Percentiles rank a stretch among this genome's conserved stretches.
These are phyloP conservation scores for Rubus idaeus DNA, from an alignment of 306 rosid genomes.

Conservation along the genomic window DNA sequence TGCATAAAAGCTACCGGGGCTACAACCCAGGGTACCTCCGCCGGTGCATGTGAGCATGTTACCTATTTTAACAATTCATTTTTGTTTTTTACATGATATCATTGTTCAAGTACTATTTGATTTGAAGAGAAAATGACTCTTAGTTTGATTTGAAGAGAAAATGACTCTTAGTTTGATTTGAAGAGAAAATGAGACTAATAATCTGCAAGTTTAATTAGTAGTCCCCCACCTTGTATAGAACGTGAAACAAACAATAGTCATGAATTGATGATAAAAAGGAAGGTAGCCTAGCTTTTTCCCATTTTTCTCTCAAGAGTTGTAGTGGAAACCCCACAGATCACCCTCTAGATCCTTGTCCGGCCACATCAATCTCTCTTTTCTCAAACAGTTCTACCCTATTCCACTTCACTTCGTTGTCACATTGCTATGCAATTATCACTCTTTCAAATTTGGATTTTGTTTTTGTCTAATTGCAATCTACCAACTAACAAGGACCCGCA, in stretches of 20 bases:
- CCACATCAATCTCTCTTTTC: not conserved
- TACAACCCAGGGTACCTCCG: too few relatives aligned
- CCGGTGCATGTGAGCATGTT: too few relatives aligned
- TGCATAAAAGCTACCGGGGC: too few relatives aligned
- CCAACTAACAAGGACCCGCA: not conserved
- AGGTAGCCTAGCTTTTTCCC: not conserved
- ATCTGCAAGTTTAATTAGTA: not conserved
- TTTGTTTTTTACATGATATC: not conserved
- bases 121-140: not conserved
- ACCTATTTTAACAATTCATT: not conserved
- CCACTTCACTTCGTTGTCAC: not conserved
- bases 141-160: not conserved
- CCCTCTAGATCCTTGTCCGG: not conserved
- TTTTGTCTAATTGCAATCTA: not conserved
- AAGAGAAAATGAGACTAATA: not conserved
- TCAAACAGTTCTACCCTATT: not conserved
- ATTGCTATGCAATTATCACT: not conserved
- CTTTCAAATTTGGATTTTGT: not conserved
- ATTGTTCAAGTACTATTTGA: not conserved
- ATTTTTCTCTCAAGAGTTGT: not conserved
- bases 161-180: not conserved
- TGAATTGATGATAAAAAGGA: not conserved
- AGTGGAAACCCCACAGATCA: conserved; percentile 7
- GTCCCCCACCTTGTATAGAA: not conserved
- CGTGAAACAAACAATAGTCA: not conserved